A percentile compares a stretch with the other conserved stretches of the same genome.
Conservation (phyloP, 805 yeast species). For the Pichia cephalocereana region DNA sequence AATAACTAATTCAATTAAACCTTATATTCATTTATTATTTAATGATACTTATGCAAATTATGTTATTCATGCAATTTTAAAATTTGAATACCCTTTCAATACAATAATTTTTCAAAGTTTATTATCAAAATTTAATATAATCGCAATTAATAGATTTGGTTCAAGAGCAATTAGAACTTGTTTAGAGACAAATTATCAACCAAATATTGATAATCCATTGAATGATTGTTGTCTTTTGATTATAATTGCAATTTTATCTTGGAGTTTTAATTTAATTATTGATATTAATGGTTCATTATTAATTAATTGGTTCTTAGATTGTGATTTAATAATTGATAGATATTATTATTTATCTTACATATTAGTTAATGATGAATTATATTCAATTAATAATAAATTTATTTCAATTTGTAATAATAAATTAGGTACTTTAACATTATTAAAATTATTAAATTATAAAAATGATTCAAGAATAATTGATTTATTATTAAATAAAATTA, state of each 20-base stretch:
- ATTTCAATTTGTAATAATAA: conserved; percentile 33
- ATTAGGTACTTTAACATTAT: conserved; percentile 71
- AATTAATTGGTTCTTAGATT: conserved; percentile 90
- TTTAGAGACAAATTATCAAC: conserved; percentile 38
- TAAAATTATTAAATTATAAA: conserved; percentile 68
- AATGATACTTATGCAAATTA: conserved; percentile 96
- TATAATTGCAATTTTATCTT: conserved; percentile 67
- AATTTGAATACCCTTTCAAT: conserved; percentile 77
- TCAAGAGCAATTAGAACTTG: conserved; percentile 93
- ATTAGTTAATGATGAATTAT: conserved; percentile 13
- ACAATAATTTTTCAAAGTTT: conserved; percentile 83
- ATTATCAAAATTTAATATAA: conserved; percentile 64
- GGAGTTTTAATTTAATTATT: conserved; percentile 69
- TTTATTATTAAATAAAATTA: conserved; percentile 53
- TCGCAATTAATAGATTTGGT: conserved; percentile 86
- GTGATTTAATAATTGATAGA: conserved; percentile 46
- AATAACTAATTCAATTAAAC: conserved; percentile 62
- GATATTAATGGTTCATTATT: conserved; percentile 84
- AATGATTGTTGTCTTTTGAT: conserved; percentile 62
- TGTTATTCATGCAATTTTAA: conserved; percentile 88
- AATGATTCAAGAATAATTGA: conserved; percentile 55
- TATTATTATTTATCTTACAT: conserved; percentile 41
- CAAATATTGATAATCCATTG: conserved; percentile 46
- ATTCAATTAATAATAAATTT: conserved; percentile 5
- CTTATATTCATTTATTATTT: conserved; percentile 76